phyloP scores from a whole-genome alignment of 2,329 filamentous ascomycete species.

The Claviceps quebecensis region DNA sequence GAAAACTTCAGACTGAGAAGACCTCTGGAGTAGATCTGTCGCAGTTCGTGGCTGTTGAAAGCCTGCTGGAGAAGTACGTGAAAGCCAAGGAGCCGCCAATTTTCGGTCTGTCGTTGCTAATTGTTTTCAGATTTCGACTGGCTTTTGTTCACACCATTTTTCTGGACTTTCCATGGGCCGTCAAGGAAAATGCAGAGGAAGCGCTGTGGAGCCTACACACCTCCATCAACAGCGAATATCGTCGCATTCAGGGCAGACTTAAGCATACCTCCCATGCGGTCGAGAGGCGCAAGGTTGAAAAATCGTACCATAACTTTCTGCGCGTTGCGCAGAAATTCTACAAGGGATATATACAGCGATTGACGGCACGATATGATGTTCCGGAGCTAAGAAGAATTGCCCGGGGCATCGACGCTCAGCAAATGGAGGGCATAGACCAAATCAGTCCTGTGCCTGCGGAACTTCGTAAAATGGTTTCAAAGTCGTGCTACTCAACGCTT shows the following conservation, averaged over 20 bases:
- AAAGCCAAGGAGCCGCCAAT: conserved; percentile 16
- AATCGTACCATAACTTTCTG: conserved; percentile 70
- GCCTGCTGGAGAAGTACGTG: conserved; percentile 19
- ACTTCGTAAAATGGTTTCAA: conserved; percentile 46
- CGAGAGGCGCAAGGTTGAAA: conserved; percentile 63
- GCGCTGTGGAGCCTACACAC: conserved; percentile 69
- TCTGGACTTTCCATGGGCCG: conserved; percentile 53
- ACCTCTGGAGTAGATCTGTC: conserved; percentile 23
- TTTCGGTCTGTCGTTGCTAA: background rate
- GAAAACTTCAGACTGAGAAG: conserved; percentile 24
- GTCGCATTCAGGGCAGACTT: conserved; percentile 49
- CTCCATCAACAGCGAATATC: conserved; percentile 64
- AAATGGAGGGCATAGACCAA: conserved; percentile 28
- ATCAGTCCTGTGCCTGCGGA: conserved; percentile 31
- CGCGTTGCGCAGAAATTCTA: conserved; percentile 84
- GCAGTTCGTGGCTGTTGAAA: conserved; percentile 30
- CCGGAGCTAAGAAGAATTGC: conserved; percentile 32
- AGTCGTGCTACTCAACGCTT: conserved; percentile 69
- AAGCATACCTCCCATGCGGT: conserved; percentile 38
- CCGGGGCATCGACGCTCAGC: conserved; percentile 26
- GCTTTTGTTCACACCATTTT: conserved; percentile 61
- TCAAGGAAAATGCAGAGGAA: conserved; percentile 49
- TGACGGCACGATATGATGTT: conserved; percentile 48
- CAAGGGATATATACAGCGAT: conserved; percentile 65
- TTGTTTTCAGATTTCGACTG: conserved; percentile 39